Percentiles rank a stretch among this genome's conserved stretches.
phyloP scores from a whole-genome alignment of 371 early-diverging fungal genomes.

The Mortierella sp. region DNA sequence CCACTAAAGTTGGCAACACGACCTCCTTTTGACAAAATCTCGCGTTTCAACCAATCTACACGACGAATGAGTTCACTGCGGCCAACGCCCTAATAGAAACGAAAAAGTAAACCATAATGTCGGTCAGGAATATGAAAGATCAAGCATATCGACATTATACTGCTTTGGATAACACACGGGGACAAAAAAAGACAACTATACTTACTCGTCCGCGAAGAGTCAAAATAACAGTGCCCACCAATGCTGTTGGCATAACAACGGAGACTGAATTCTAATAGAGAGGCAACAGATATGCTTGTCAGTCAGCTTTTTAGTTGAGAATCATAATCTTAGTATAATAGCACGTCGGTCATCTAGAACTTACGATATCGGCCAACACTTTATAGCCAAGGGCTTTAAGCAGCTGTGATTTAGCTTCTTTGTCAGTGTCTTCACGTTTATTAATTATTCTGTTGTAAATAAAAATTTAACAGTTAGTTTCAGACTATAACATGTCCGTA shows the following conservation, averaged over 20 bases:
- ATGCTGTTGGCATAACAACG: constrained; percentile 90
- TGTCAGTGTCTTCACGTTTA: constrained; percentile 26
- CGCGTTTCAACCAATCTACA: constrained; percentile 81
- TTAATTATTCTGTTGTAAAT: constrained; percentile 27
- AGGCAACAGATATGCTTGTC: constrained; percentile 48
- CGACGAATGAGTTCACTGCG: constrained; percentile 85
- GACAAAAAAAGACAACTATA: background rate
- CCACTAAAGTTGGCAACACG: constrained; percentile 87
- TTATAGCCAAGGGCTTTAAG: constrained; percentile 58
- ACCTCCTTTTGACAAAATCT: constrained; percentile 82
- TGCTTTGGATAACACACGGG: no score
- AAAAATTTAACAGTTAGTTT: constrained; percentile 47
- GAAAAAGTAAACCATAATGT: background rate
- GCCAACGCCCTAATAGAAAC: constrained; percentile 73
- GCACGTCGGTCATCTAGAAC: constrained; percentile 22
- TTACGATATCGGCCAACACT: constrained; percentile 79
- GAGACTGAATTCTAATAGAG: constrained; percentile 65
- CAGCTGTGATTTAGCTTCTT: constrained; percentile 39
- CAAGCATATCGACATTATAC: no score
- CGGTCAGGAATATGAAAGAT: background rate
- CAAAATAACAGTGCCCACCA: constrained; percentile 85
- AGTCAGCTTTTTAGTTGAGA: background rate
- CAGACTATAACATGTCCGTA: constrained; percentile 7
- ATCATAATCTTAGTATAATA: background rate
- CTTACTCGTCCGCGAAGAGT: constrained; percentile 85